Conservation (phyloP, 768 basidiomycete genomes). For the Baorangia bicolor region DNA sequence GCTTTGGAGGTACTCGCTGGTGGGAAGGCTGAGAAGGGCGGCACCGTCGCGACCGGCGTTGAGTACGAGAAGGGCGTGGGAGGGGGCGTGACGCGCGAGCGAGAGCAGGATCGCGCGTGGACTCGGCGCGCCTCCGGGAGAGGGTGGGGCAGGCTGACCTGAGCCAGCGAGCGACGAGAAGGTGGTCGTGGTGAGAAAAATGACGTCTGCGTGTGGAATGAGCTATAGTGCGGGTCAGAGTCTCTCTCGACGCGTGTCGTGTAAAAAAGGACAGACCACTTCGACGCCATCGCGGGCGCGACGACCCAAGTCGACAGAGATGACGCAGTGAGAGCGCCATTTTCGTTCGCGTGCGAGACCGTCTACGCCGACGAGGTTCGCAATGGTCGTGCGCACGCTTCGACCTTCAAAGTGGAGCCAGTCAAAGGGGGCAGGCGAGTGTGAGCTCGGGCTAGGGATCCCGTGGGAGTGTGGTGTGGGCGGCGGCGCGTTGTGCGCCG, state of each 20-base stretch:
- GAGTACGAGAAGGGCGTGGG: constrained; percentile 78
- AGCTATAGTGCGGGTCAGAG: constrained; percentile 46
- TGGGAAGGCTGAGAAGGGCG: constrained; percentile 77
- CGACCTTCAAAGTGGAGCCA: constrained; percentile 88
- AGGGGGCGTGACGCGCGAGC: constrained; percentile 60
- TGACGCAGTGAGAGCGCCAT: constrained; percentile 80
- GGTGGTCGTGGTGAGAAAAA: constrained; percentile 55
- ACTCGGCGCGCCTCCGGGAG: constrained; percentile 48
- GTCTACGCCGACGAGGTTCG: constrained; percentile 76
- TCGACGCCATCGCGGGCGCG: constrained; percentile 75
- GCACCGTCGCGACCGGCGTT: constrained; percentile 81
- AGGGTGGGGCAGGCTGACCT: constrained; percentile 31
- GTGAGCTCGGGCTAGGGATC: constrained; percentile 41
- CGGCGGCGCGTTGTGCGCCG: constrained; percentile 21
- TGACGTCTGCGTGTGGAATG: constrained; percentile 76
- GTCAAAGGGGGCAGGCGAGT: constrained; percentile 77
- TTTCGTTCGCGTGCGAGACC: constrained; percentile 80
- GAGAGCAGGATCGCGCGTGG: constrained; percentile 80
- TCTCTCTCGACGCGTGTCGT: not conserved
- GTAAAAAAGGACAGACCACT: constrained; percentile 51
- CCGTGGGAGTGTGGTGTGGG: constrained; percentile 5
- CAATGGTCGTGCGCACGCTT: constrained; percentile 74
- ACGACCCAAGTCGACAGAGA: constrained; percentile 77
- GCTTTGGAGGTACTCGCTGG: constrained; percentile 83
- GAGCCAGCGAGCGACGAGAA: constrained; percentile 16